phyloP scores from a whole-genome alignment of 768 basidiomycete genomes.

The Boletus subcaerulescens region DNA sequence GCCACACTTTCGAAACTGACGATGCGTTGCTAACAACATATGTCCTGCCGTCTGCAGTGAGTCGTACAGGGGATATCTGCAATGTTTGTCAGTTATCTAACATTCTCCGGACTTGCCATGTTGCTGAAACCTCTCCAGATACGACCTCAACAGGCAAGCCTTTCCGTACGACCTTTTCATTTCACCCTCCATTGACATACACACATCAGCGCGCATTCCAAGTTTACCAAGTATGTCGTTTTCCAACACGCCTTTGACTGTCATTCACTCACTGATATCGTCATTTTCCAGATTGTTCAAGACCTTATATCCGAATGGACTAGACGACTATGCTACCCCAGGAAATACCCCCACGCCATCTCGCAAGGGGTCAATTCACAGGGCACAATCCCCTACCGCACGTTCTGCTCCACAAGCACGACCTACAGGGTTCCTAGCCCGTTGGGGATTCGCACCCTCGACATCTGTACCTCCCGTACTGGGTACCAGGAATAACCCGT shows the following conservation, averaged over 20 bases:
- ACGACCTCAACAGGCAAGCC: slow-evolving; percentile 53
- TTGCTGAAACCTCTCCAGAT: slow-evolving; percentile 29
- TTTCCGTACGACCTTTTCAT: not conserved
- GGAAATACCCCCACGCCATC: slow-evolving; percentile 33
- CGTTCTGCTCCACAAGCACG: slow-evolving; percentile 15
- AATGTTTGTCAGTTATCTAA: slow-evolving; percentile 57
- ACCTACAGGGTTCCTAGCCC: slow-evolving; percentile 36
- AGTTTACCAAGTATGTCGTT: slow-evolving; percentile 58
- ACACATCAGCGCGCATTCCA: slow-evolving; percentile 55
- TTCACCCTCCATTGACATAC: slow-evolving; percentile 5
- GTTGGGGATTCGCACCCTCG: slow-evolving; percentile 27
- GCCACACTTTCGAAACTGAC: slow-evolving; percentile 11
- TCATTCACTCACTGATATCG: not conserved
- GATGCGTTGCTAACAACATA: slow-evolving; percentile 1
- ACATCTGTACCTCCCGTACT: slow-evolving; percentile 10
- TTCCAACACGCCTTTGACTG: not conserved
- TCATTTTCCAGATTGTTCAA: slow-evolving; percentile 54
- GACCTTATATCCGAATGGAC: slow-evolving; percentile 60
- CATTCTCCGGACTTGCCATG: not conserved
- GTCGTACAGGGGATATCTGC: slow-evolving; percentile 74
- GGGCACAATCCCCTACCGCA: slow-evolving; percentile 15
- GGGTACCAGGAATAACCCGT: slow-evolving; percentile 22
- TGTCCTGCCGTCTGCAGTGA: slow-evolving; percentile 42
- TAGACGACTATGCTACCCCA: slow-evolving; percentile 44
- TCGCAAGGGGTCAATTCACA: slow-evolving; percentile 32